Evolutionary conservation across 805 yeast species (phyloP).

Genomic region (Metschnikowia kofuensis): DNA sequence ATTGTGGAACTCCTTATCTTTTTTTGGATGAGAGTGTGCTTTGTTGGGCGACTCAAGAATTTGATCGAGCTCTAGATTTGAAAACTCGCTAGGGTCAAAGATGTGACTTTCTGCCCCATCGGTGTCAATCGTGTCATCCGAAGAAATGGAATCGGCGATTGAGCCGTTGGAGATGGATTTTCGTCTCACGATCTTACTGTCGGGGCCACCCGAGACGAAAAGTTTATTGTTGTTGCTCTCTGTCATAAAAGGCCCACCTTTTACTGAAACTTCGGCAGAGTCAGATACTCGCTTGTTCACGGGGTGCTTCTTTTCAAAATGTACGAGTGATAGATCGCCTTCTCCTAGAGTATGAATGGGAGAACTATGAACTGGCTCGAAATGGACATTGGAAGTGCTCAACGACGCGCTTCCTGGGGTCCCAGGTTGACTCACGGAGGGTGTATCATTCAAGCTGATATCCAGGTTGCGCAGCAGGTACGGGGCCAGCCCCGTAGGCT

Average conservation of each 20-base stretch:
- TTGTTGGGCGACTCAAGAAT: slow-evolving; percentile 9
- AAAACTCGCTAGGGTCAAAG: slow-evolving; percentile 15
- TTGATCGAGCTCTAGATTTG: slow-evolving; percentile 12
- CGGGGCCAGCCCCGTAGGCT: background rate
- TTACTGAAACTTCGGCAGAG: slow-evolving; percentile 4
- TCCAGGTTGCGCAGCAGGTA: slow-evolving; percentile 1
- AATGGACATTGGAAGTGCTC: slow-evolving; percentile 37
- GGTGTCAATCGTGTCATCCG: slow-evolving; percentile 11
- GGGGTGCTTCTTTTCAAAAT: slow-evolving; percentile 15
- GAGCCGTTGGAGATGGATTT: slow-evolving; percentile 18
- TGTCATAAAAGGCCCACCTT: slow-evolving; percentile 12
- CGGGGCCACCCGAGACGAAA: slow-evolving; percentile 16
- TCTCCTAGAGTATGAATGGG: slow-evolving; percentile 48
- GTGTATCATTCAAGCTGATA: background rate
- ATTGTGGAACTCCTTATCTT: slow-evolving; percentile 60
- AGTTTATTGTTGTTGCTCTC: slow-evolving; percentile 22
- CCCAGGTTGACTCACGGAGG: background rate
- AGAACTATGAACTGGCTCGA: slow-evolving; percentile 46
- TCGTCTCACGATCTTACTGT: slow-evolving; percentile 21
- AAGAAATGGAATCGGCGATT: slow-evolving; percentile 7
- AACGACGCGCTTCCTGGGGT: slow-evolving; percentile 2
- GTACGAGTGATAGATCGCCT: slow-evolving; percentile 42
- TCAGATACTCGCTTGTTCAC: background rate
- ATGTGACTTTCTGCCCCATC: slow-evolving; percentile 16
- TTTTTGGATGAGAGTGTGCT: slow-evolving; percentile 28